Percentiles rank a stretch among this genome's conserved stretches.
phyloP scores from a whole-genome alignment of 169 alveolate species.

The Amoebophrya sp. region DNA sequence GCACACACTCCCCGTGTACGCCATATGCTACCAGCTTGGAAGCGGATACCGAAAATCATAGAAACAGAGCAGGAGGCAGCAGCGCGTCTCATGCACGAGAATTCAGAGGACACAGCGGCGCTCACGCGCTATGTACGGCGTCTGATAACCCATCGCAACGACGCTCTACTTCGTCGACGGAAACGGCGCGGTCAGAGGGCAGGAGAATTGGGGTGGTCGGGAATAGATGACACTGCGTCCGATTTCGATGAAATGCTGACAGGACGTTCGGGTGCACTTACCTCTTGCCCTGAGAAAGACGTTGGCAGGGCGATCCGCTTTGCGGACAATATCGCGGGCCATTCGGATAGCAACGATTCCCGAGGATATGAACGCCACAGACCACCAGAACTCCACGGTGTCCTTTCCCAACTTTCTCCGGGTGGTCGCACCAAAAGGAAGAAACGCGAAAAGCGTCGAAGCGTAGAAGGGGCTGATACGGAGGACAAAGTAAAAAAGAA shows the following conservation, averaged over 20 bases:
- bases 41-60: neutral
- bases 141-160: neutral
- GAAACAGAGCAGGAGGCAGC: neutral
- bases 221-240: neutral
- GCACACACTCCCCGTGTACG: neutral
- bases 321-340: too few species aligned
- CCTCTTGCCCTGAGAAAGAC: too few species aligned
- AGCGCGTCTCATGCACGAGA: neutral
- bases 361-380: too few species aligned
- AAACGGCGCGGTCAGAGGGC: neutral
- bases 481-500: neutral
- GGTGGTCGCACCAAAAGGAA: neutral
- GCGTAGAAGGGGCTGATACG: neutral
- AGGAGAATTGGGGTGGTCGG: neutral
- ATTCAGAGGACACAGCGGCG: neutral
- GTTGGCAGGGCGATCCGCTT: too few species aligned
- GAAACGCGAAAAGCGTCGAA: neutral
- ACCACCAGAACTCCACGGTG: too few species aligned
- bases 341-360: too few species aligned
- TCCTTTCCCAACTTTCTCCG: too few species aligned
- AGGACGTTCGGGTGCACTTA: too few species aligned
- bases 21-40: neutral
- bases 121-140: neutral
- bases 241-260: too few species aligned
- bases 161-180: neutral